These are phyloP conservation scores for Mycena amicta DNA, from an alignment of 768 basidiomycete genomes.

Conservation along the genomic window DNA sequence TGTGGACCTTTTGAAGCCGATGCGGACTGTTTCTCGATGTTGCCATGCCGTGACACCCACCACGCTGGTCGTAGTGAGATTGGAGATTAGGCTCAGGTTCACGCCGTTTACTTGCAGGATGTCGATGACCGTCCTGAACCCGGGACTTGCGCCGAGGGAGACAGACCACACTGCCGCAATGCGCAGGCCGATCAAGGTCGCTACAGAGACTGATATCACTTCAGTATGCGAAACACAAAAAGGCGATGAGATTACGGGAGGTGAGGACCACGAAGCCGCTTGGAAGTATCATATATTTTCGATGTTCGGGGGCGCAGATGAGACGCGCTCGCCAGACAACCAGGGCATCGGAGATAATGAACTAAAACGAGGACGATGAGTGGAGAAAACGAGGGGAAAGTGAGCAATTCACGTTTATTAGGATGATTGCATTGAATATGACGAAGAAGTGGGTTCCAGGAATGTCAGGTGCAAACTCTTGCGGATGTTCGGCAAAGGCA, in stretches of 20 bases:
- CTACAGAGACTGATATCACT: not conserved
- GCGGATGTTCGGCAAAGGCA: not conserved
- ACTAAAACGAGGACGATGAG: not conserved
- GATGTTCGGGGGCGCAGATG: conserved; percentile 1
- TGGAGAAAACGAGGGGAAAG: not conserved
- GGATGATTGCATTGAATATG: not conserved
- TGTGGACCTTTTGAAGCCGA: conserved; percentile 5
- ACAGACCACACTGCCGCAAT: not conserved
- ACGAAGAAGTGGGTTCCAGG: not conserved
- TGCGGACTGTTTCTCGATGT: conserved; percentile 10
- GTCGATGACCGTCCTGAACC: not conserved
- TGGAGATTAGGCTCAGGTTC: conserved; percentile 3
- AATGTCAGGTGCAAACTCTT: not conserved
- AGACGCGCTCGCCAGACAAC: not conserved
- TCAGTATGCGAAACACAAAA: too few relatives aligned
- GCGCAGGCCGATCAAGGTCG: not conserved
- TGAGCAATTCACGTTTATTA: not conserved
- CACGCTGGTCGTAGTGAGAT: conserved; percentile 9
- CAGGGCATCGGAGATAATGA: not conserved
- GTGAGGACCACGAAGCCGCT: not conserved
- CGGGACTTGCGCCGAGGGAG: not conserved
- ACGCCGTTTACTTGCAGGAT: conserved; percentile 4
- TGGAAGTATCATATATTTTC: not conserved
- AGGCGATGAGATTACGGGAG: too few relatives aligned
- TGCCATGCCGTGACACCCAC: conserved; percentile 10